Evolutionary conservation across 805 yeast species (phyloP).

Genomic region (Metschnikowia continentalis): DNA sequence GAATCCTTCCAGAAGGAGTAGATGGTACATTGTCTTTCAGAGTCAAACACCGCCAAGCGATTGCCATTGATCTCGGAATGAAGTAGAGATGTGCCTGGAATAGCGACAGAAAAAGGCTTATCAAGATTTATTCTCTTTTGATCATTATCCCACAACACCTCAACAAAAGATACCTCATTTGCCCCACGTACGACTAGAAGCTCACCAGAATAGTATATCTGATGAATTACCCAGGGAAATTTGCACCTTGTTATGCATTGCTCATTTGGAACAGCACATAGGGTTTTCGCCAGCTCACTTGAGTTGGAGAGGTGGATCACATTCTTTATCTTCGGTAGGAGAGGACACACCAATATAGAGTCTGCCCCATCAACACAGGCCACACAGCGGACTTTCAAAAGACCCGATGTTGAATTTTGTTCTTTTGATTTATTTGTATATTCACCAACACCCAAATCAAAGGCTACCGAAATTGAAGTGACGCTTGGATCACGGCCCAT

Average conservation of each 20-base stretch:
- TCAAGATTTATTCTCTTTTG: slow-evolving; percentile 5
- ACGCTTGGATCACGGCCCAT: slow-evolving; percentile 10
- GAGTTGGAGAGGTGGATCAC: slow-evolving; percentile 4
- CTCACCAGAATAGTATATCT: slow-evolving; percentile 6
- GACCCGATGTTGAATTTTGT: background rate
- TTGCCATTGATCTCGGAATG: slow-evolving; percentile 4
- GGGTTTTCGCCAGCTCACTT: slow-evolving; percentile 5
- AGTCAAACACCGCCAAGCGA: slow-evolving; percentile 8
- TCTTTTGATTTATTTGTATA: slow-evolving; percentile 4
- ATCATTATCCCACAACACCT: slow-evolving; percentile 10
- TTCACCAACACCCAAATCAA: slow-evolving; percentile 13
- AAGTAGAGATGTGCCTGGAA: background rate
- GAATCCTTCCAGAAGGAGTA: slow-evolving; percentile 4
- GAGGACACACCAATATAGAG: slow-evolving; percentile 9
- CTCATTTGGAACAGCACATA: slow-evolving; percentile 4
- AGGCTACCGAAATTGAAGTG: slow-evolving; percentile 9
- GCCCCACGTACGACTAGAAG: slow-evolving; percentile 14
- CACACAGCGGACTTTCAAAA: slow-evolving; percentile 8
- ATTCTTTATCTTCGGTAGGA: slow-evolving; percentile 12
- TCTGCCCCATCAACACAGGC: slow-evolving; percentile 7
- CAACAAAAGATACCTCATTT: slow-evolving; percentile 4
- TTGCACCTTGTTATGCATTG: slow-evolving; percentile 2
- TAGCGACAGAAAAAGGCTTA: slow-evolving; percentile 4
- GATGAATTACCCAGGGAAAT: slow-evolving; percentile 10
- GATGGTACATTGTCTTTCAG: slow-evolving; percentile 1